A percentile compares a stretch with the other conserved stretches of the same genome.
Conservation (phyloP, 768 basidiomycete species). For the Lentinula boryana region DNA sequence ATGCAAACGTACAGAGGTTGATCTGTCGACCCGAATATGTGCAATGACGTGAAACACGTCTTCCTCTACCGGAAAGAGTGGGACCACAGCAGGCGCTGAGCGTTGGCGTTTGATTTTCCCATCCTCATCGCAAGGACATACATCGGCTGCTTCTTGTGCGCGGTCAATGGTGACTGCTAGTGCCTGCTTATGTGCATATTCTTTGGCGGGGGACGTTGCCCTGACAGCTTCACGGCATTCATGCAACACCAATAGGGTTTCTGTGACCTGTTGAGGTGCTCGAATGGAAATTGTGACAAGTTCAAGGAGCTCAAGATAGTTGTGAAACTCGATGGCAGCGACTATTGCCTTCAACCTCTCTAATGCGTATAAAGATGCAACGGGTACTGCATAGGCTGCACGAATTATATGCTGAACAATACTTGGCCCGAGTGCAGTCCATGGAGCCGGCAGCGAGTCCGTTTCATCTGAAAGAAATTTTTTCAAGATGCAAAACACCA, state of each 20-base stretch:
- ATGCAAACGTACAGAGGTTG: conserved; percentile 46
- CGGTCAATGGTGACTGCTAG: conserved; percentile 56
- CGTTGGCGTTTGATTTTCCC: conserved; percentile 44
- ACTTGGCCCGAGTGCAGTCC: conserved; percentile 20
- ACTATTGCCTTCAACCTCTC: conserved; percentile 49
- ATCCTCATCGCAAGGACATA: conserved; percentile 61
- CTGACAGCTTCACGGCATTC: conserved; percentile 31
- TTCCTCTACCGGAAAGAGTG: conserved; percentile 28
- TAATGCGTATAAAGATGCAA: conserved; percentile 52
- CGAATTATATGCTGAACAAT: conserved; percentile 38
- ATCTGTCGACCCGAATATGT: conserved; percentile 49
- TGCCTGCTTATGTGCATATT: conserved; percentile 51
- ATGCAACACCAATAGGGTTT: conserved; percentile 54
- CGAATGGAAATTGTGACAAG: conserved; percentile 46
- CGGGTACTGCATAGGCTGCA: conserved; percentile 46
- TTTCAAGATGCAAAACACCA: conserved; percentile 51
- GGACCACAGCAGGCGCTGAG: conserved; percentile 36
- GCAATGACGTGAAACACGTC: conserved; percentile 38
- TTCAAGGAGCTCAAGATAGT: conserved; percentile 51
- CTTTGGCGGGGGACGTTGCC: conserved; percentile 17
- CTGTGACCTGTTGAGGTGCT: conserved; percentile 45
- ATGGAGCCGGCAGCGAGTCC: not conserved
- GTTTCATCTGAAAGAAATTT: conserved; percentile 30
- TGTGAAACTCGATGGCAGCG: conserved; percentile 26
- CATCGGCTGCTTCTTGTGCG: conserved; percentile 61